Percentiles rank a stretch among this genome's conserved stretches.
Evolutionary conservation across 768 basidiomycete genomes (phyloP).

Genomic region (Agrocybe chaxingu): DNA sequence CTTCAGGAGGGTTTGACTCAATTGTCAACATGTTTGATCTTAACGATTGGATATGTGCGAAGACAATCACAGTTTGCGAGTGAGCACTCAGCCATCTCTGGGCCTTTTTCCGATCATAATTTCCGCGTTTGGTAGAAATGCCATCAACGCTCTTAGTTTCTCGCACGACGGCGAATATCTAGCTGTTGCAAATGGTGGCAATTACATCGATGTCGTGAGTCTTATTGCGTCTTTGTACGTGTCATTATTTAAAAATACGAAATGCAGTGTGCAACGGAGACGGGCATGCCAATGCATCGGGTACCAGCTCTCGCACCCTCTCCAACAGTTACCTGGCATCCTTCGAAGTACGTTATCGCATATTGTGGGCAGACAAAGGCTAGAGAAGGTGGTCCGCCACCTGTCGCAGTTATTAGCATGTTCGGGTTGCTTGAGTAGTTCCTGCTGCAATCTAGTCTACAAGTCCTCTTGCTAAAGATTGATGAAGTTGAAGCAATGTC

Average conservation of each 20-base stretch:
- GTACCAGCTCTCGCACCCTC: conserved; percentile 68
- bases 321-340: conserved; percentile 81
- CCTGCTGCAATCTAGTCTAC: too few relatives aligned
- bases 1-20: conserved; percentile 77
- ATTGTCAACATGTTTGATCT: conserved; percentile 82
- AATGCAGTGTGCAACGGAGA: conserved; percentile 75
- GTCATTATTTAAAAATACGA: conserved; percentile 1
- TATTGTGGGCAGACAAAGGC: conserved; percentile 76
- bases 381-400: conserved; percentile 62
- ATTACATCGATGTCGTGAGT: conserved; percentile 76
- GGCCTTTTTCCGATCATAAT: not conserved
- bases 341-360: conserved; percentile 76
- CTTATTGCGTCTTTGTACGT: not conserved
- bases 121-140: conserved; percentile 41
- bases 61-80: conserved; percentile 81
- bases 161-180: conserved; percentile 83
- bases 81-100: conserved; percentile 28
- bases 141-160: conserved; percentile 73
- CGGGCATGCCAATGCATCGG: conserved; percentile 70
- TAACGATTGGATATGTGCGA: conserved; percentile 75
- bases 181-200: conserved; percentile 69
- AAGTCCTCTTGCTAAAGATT: too few relatives aligned
- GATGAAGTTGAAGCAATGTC: not conserved
- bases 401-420: conserved; percentile 67
- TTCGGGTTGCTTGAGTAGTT: conserved; percentile 52